Evolutionary conservation across 805 yeast genomes (phyloP).

Genomic region (Nakazawaea peltata): DNA sequence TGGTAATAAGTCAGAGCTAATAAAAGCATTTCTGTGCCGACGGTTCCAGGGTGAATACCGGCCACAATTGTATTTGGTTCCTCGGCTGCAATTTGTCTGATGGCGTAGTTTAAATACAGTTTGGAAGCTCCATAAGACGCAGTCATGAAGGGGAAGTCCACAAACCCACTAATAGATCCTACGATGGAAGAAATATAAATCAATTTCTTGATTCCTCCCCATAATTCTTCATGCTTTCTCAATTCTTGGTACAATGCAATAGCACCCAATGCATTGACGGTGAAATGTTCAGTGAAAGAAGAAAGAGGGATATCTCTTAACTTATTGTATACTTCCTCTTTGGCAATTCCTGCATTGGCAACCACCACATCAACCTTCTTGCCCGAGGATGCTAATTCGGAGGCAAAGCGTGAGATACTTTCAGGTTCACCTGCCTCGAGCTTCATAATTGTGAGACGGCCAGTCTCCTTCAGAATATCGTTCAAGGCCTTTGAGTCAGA

Average conservation of each 20-base stretch:
- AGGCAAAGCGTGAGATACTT: too few species aligned
- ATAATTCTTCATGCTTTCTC: conserved; percentile 17
- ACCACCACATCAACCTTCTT: too few species aligned
- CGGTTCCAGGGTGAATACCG: conserved; percentile 29
- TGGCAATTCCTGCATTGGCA: too few species aligned
- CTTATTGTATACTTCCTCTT: background rate
- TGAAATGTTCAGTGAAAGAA: conserved; percentile 13
- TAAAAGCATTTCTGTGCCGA: conserved; percentile 23
- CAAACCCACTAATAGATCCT: conserved; percentile 15
- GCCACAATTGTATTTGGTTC: conserved; percentile 16
- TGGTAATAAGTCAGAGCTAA: too few species aligned
- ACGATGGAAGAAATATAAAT: conserved; percentile 19
- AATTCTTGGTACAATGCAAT: conserved; percentile 14
- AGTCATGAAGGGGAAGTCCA: conserved; percentile 12
- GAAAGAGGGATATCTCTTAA: too few species aligned
- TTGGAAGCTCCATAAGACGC: conserved; percentile 28
- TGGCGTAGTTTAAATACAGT: conserved; percentile 26
- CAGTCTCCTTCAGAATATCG: too few species aligned
- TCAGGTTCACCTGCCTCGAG: too few species aligned
- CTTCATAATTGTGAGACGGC: too few species aligned
- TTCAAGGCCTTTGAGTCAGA: too few species aligned
- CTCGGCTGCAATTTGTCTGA: conserved; percentile 20
- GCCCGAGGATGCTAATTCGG: too few species aligned
- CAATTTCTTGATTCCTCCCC: conserved; percentile 8
- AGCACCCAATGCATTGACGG: conserved; percentile 19